A percentile compares a stretch with the other conserved stretches of the same genome.
phyloP scores from a whole-genome alignment of 805 yeast species.

The Kodamaea leandrae region DNA sequence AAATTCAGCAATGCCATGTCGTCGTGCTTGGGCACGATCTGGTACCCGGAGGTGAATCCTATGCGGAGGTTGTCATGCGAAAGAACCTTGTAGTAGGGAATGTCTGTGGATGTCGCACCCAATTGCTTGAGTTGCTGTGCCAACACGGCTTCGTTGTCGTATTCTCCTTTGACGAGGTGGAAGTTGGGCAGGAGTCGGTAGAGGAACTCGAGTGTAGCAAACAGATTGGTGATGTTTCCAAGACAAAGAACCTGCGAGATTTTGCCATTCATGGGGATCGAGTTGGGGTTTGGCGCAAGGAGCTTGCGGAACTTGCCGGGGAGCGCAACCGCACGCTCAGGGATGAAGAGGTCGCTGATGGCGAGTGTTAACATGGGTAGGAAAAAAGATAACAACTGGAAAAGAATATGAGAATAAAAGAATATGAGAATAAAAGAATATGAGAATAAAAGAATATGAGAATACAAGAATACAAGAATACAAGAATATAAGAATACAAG shows the following conservation, averaged over 20 bases:
- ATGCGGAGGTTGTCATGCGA: conserved; percentile 69
- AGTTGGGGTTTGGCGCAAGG: conserved; percentile 59
- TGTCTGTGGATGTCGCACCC: conserved; percentile 8
- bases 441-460: no score
- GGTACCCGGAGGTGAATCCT: conserved; percentile 84
- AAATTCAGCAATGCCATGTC: conserved; percentile 77
- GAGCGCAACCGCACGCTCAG: conserved; percentile 71
- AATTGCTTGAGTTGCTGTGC: conserved; percentile 29
- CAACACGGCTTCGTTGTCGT: conserved; percentile 50
- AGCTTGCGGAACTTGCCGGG: conserved; percentile 69
- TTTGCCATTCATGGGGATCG: conserved; percentile 49
- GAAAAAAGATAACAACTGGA: neutral
- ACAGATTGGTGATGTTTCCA: conserved; percentile 77
- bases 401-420: neutral
- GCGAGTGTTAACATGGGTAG: conserved; percentile 53
- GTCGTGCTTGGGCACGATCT: conserved; percentile 80
- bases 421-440: no score
- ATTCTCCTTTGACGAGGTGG: conserved; percentile 79
- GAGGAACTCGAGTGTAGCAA: conserved; percentile 60
- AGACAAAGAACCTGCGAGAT: conserved; percentile 80
- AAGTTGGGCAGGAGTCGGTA: conserved; percentile 68
- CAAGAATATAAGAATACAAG: no score
- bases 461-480: no score
- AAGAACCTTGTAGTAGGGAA: conserved; percentile 58
- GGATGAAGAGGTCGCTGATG: conserved; percentile 87